phyloP scores from a whole-genome alignment of 2,329 filamentous ascomycete species.

The Fusarium sp. region DNA sequence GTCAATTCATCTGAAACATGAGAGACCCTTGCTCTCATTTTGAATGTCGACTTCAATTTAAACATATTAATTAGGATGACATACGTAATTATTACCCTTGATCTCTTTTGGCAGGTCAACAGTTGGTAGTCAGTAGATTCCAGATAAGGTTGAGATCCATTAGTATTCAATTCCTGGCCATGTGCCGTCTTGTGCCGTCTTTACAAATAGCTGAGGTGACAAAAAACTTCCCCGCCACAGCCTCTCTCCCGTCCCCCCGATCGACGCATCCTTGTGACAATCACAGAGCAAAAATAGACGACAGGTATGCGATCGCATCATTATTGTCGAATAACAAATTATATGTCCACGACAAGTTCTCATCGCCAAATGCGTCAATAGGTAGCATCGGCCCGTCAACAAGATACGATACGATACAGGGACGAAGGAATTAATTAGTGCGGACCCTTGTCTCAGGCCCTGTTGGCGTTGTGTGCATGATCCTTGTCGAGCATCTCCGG shows the following conservation, averaged over 20 bases:
- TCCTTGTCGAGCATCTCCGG: constrained; percentile 15
- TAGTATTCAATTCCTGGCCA: not conserved
- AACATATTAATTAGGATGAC: not conserved
- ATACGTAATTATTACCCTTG: not conserved
- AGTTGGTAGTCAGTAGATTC: not conserved
- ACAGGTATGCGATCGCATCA: not conserved
- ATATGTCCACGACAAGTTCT: not conserved
- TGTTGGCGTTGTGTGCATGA: not conserved
- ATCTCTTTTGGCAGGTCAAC: not conserved
- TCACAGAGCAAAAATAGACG: not conserved
- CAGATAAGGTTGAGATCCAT: not conserved
- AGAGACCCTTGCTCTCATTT: constrained; percentile 10
- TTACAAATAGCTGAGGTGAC: not conserved
- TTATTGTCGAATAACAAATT: not conserved
- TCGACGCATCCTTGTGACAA: constrained; percentile 22
- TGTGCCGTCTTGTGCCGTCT: not conserved
- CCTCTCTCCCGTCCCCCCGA: not conserved
- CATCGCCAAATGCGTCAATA: not conserved
- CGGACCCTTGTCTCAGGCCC: constrained; percentile 3
- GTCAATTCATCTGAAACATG: constrained; percentile 29
- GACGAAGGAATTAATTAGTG: constrained; percentile 11
- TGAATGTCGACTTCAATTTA: not conserved
- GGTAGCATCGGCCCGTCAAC: constrained; percentile 15
- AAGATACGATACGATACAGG: not conserved
- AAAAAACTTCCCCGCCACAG: constrained; percentile 10